Evolutionary conservation across 2,329 filamentous ascomycete genomes (phyloP), one percentile per base, ranked within the genome.

Genomic region (Cytospora chrysosperma): DNA sequence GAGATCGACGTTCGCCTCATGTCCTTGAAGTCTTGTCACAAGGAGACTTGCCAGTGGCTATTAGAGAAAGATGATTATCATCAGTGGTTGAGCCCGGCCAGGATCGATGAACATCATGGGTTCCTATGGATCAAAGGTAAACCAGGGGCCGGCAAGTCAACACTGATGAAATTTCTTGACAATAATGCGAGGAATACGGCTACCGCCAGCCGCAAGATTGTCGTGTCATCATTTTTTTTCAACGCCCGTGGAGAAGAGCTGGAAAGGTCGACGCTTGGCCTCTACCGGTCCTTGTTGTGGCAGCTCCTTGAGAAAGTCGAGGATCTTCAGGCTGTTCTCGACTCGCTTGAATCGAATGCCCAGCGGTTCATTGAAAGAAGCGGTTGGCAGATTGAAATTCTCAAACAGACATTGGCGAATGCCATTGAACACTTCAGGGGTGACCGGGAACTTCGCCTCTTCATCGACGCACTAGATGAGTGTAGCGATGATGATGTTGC

Each of bases 111-210:
- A 3, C 73, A 79, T 40, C 63, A 72, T 30, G 78, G 78, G 6
- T 75, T 82, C 37, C 65, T 83, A 0, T 82, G 79, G 80, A 78
- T 83, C 32, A 75, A 75, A 52, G 81, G 80, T 0, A 80, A 81
- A 13, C 75, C 78, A 1, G 79, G 79, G 0, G 71, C 74, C 1
- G 77, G 79, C 0, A 84, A 83, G 60, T 83, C 77, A 0, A 81
- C 77, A 0, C 61, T 80, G 4, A 80, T 82, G 76, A 82, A 81
- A 56, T 80, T 77, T 53, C 67, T 70, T 0, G 70, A 34, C n/a
- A 32, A 47, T 9, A 15, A 37, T 3, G 28, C 17, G 43, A 13
- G 66, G 32, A 59, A 62, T 24, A 58, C 65, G 47, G 52, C 67
- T 43, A 28, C 51, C 21, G 65, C 57, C 24, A 70, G 68, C 27